Evolutionary conservation across 345 rosid species (phyloP), one percentile per base, ranked within the genome.

Genomic region (Acer yangbiense): DNA sequence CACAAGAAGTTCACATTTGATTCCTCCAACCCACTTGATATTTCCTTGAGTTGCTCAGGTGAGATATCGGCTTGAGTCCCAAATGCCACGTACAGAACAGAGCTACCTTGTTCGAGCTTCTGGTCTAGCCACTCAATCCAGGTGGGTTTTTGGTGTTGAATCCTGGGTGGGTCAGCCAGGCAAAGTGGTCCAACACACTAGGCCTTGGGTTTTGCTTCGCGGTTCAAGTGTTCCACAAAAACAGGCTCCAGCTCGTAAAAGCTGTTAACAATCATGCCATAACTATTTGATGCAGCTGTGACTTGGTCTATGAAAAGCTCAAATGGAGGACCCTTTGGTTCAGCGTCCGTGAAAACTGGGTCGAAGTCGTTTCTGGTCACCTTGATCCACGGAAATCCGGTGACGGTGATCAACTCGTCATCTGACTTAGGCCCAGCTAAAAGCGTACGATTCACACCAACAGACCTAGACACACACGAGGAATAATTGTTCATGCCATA

Each of bases 51-150:
- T 52, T 93, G 95, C 12, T 80, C 82, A 1, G 69, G 17, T 14
- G 93, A 83, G 21, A 91, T 80, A 74, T 90, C 94, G 1, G 90
- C 87, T 39, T 94, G 97, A 3, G 97, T 82, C 61, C 98, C 98
- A 71, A 93, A 93, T 0, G 97, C 97, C 1, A 88, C 94, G 78
- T 91, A 94, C 27, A 94, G 73, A 55, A 93, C 95, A 2, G 92
- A 63, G 27, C 80, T 70, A 7, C 88, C 90, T 25, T 84, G 79
- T 6, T 83, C 86, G 44, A 4, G 79, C 75, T 88, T 90, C 67
- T 63, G 62, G 82, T 94, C 93, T 62, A 93, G 87, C 97, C 95
- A 93, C 23, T 62, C 76, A 27, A 85, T 86, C 94, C 93, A 92
- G 39, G 48, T 72, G 57, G 92, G 84, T 73, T 89, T 85, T 17